Conservation (phyloP, 305 asterid genomes). For the Fraxinus xanthoxyloides region DNA sequence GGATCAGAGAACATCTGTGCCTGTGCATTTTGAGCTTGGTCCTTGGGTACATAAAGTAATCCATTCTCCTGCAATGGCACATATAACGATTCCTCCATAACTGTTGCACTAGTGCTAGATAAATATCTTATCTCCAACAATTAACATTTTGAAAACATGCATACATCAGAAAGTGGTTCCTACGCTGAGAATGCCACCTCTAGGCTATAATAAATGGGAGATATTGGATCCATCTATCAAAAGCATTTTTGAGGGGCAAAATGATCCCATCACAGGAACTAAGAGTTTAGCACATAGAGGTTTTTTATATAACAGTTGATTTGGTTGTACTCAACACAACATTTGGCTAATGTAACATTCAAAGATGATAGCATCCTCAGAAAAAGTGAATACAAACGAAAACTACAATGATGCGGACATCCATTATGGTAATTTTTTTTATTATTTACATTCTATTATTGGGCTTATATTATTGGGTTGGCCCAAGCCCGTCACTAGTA, state of each 20-base stretch:
- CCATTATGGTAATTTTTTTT: too few relatives aligned
- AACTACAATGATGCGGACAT: background rate
- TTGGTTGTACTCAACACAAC: background rate
- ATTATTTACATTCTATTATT: too few relatives aligned
- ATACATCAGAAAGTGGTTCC: background rate
- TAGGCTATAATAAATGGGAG: background rate
- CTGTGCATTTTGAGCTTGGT: conserved; percentile 87
- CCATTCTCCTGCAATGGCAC: conserved; percentile 76
- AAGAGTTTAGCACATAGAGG: background rate
- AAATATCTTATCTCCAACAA: background rate
- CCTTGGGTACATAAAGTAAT: conserved; percentile 75
- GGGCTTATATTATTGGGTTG: too few relatives aligned
- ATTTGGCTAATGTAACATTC: background rate
- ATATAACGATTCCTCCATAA: conserved; percentile 6
- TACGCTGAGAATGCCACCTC: background rate
- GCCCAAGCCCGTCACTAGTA: too few relatives aligned
- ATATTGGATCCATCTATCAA: background rate
- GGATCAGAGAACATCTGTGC: conserved; percentile 99
- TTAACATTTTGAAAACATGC: background rate
- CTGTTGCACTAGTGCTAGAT: background rate
- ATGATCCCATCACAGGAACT: background rate
- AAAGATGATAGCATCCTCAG: background rate
- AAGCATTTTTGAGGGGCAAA: background rate
- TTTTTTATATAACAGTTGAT: too few relatives aligned
- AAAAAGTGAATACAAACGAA: background rate